These are phyloP conservation scores for Coemansia sp. DNA, from an alignment of 192 early-diverging fungal genomes.

Conservation along the genomic window DNA sequence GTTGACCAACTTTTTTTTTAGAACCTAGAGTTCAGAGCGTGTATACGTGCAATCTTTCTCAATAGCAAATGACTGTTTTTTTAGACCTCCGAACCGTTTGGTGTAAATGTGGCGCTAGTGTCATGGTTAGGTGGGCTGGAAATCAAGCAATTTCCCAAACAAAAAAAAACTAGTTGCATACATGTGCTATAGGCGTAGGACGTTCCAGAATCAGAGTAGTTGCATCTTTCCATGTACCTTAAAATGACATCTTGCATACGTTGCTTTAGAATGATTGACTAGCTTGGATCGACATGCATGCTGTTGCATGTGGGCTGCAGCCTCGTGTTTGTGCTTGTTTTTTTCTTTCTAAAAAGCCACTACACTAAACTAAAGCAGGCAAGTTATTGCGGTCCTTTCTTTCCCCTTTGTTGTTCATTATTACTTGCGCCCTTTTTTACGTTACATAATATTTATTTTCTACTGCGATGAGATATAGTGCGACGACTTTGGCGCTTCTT, in stretches of 20 bases:
- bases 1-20: too few species aligned
- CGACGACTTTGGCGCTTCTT: constrained; percentile 8
- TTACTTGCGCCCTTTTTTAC: background rate
- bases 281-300: background rate
- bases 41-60: too few species aligned
- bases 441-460: constrained; percentile 9
- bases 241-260: background rate
- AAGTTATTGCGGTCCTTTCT: background rate
- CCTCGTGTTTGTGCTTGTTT: background rate
- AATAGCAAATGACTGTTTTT: too few species aligned
- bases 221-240: background rate
- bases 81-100: background rate
- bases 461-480: background rate
- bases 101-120: background rate
- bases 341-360: background rate
- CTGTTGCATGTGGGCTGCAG: background rate
- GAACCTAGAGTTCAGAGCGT: too few species aligned
- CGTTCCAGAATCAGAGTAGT: constrained; percentile 2
- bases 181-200: background rate
- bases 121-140: background rate
- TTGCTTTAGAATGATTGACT: background rate
- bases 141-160: background rate
- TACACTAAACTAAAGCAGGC: background rate
- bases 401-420: background rate
- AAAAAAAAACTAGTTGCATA: background rate